Conservation (phyloP, 202 grass and related monocot species). For the Musa balbisiana region DNA sequence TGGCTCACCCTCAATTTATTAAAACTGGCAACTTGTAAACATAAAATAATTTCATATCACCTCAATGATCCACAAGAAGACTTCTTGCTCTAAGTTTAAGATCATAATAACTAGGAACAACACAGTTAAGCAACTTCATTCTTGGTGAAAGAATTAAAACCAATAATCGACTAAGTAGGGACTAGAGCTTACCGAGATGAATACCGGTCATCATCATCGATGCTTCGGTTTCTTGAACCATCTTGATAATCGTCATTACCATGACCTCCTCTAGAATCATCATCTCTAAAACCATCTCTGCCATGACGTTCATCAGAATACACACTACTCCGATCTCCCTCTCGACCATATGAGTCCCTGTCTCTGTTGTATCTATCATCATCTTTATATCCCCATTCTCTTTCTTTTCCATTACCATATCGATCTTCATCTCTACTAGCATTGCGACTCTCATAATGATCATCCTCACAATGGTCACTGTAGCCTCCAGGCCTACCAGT, state of each 20-base stretch:
- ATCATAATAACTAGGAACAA: neutral
- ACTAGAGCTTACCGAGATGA: constrained; percentile 56
- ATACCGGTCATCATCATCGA: constrained; percentile 66
- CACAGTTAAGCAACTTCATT: neutral
- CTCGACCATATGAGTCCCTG: constrained; percentile 50
- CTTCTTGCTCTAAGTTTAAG: neutral
- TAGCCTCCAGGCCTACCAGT: constrained; percentile 43
- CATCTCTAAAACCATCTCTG: constrained; percentile 52
- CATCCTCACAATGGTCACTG: constrained; percentile 54
- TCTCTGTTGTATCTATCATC: constrained; percentile 63
- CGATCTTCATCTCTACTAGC: constrained; percentile 58
- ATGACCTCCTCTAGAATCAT: constrained; percentile 55
- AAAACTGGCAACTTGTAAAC: no score
- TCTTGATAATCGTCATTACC: constrained; percentile 55
- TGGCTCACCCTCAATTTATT: no score
- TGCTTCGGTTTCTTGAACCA: constrained; percentile 59
- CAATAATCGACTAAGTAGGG: neutral
- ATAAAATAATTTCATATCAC: neutral
- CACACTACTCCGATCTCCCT: constrained; percentile 60
- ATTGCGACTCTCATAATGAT: constrained; percentile 50
- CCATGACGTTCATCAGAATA: constrained; percentile 64
- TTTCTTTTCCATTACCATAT: constrained; percentile 76
- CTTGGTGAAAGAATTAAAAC: neutral
- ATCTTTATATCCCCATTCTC: constrained; percentile 69
- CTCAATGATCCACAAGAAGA: neutral